Conservation (phyloP, 1,284 basidiomycete species). For the Cystobasidium sp. region DNA sequence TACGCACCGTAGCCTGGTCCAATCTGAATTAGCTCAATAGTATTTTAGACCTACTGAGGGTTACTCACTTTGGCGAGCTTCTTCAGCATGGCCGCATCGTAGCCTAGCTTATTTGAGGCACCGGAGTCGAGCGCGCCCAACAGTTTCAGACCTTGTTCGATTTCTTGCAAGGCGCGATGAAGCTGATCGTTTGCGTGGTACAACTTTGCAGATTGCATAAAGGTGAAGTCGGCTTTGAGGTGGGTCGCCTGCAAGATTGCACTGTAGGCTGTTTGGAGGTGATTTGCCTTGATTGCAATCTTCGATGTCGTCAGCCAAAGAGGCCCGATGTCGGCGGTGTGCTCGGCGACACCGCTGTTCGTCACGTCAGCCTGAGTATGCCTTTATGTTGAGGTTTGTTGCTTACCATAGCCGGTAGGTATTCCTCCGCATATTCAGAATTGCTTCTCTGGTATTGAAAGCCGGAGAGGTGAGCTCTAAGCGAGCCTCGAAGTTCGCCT, state of each 20-base stretch:
- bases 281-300: constrained; percentile 91
- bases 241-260: constrained; percentile 89
- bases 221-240: constrained; percentile 74
- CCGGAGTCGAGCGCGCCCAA: constrained; percentile 24
- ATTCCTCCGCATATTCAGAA: constrained; percentile 86
- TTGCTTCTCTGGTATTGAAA: constrained; percentile 87
- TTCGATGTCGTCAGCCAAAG: constrained; percentile 93
- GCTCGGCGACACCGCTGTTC: constrained; percentile 35
- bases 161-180: constrained; percentile 82
- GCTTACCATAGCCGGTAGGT: constrained; percentile 76
- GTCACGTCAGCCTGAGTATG: constrained; percentile 1
- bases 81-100: constrained; percentile 17
- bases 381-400: neutral
- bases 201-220: constrained; percentile 90
- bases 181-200: constrained; percentile 79
- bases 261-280: constrained; percentile 96
- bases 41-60: constrained; percentile 60
- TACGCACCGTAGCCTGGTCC: constrained; percentile 76
- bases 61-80: constrained; percentile 62
- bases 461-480: constrained; percentile 81
- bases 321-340: constrained; percentile 67
- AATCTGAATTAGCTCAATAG: constrained; percentile 5
- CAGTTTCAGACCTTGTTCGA: constrained; percentile 61
- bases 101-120: constrained; percentile 13
- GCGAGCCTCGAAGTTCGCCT: constrained; percentile 56